These are phyloP conservation scores for Didymellaceae sp. DNA, from an alignment of 2,329 filamentous ascomycete genomes.

Conservation along the genomic window DNA sequence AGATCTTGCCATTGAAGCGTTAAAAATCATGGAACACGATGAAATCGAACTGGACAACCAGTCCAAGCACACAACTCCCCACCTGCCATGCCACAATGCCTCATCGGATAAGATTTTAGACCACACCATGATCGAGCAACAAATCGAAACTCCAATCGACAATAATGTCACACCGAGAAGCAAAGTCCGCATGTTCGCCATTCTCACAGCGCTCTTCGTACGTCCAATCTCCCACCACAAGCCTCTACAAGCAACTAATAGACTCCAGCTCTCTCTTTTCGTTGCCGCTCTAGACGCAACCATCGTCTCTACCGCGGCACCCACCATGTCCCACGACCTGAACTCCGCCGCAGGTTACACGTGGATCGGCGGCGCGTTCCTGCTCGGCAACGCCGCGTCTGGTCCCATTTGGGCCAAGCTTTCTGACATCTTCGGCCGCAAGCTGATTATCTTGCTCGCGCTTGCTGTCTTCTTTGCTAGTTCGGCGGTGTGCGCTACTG, in stretches of 20 bases:
- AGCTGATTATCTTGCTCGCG: constrained; percentile 58
- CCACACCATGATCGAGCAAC: neutral
- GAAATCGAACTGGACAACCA: constrained; percentile 10
- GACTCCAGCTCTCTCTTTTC: constrained; percentile 48
- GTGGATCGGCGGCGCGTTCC: constrained; percentile 78
- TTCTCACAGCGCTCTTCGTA: constrained; percentile 44
- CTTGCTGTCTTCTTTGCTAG: constrained; percentile 67
- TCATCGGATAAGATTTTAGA: constrained; percentile 6
- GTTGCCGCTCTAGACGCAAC: constrained; percentile 58
- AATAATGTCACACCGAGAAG: constrained; percentile 27
- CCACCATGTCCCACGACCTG: constrained; percentile 69
- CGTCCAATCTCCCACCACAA: constrained; percentile 8
- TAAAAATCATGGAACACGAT: constrained; percentile 1
- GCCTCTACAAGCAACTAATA: neutral
- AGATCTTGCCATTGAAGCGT: too few species aligned
- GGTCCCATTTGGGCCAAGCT: constrained; percentile 74
- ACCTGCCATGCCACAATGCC: neutral
- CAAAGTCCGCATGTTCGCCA: constrained; percentile 35
- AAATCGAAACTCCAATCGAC: neutral
- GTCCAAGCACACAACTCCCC: neutral
- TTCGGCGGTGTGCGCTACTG: constrained; percentile 64
- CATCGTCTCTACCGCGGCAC: constrained; percentile 70
- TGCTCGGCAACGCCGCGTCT: constrained; percentile 71
- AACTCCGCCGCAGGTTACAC: constrained; percentile 73
- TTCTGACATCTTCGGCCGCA: constrained; percentile 65